Evolutionary conservation across 2,329 filamentous ascomycete genomes (phyloP).

Genomic region (Cordyceps cicadae): DNA sequence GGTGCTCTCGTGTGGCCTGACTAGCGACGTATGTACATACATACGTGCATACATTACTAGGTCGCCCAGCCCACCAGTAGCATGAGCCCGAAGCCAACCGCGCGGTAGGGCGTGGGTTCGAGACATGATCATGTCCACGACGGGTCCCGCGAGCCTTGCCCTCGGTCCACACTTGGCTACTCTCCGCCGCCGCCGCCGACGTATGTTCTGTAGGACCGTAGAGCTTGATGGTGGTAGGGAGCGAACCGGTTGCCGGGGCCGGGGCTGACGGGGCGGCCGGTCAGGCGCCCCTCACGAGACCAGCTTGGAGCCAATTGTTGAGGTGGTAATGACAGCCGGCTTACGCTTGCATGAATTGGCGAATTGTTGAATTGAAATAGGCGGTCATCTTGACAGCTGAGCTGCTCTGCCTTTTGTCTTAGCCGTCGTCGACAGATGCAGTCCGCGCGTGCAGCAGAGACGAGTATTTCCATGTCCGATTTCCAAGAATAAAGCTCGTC

Average conservation of each 20-base stretch:
- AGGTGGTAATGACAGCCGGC: neutral
- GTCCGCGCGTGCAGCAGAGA: neutral
- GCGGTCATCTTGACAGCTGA: neutral
- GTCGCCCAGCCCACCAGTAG: neutral
- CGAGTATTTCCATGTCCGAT: too few species aligned
- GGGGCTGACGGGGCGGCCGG: neutral
- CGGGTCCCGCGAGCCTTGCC: constrained; percentile 1
- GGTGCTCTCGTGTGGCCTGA: neutral
- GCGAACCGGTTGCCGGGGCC: neutral
- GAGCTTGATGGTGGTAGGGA: too few species aligned
- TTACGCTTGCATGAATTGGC: neutral
- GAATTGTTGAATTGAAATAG: neutral
- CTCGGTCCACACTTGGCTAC: neutral
- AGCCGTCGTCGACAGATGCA: neutral
- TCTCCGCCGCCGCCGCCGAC: neutral
- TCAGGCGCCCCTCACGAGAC: constrained; percentile 2
- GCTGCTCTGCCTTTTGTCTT: neutral
- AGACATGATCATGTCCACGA: constrained; percentile 5
- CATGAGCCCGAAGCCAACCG: constrained; percentile 5
- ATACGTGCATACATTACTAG: too few species aligned
- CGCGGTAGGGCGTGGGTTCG: constrained; percentile 4
- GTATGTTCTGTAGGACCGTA: neutral
- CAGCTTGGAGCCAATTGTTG: constrained; percentile 2
- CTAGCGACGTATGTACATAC: neutral
- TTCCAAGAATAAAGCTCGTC: neutral